A percentile compares a stretch with the other conserved stretches of the same genome.
phyloP scores from a whole-genome alignment of 2,329 filamentous ascomycete species.

The Cladophialophora chaetospira region DNA sequence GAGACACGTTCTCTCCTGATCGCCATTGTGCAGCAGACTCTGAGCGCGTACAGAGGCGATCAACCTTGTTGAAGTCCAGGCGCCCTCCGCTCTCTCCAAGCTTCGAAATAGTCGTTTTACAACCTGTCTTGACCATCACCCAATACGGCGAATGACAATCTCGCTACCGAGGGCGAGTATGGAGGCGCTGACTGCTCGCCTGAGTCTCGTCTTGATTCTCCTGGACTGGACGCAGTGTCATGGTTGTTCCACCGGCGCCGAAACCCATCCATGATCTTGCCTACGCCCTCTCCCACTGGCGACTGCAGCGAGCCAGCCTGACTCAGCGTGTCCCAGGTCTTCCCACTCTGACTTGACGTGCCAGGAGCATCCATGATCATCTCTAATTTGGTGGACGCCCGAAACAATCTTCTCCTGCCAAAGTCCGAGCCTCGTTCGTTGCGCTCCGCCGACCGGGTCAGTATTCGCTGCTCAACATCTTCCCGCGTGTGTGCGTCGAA shows the following conservation, averaged over 20 bases:
- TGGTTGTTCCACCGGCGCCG: no score
- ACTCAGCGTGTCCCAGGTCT: not conserved
- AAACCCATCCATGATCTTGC: not conserved
- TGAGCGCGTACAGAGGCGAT: not conserved
- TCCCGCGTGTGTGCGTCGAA: slow-evolving; percentile 12
- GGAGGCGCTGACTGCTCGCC: not conserved
- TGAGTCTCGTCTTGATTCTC: not conserved
- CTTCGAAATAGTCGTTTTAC: not conserved
- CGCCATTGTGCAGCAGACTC: not conserved
- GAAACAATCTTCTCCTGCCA: slow-evolving; percentile 4
- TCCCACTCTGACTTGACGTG: not conserved
- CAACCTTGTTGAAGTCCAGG: not conserved
- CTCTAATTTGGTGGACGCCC: slow-evolving; percentile 7
- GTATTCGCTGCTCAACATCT: slow-evolving; percentile 12
- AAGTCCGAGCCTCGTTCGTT: slow-evolving; percentile 8
- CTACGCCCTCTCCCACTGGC: not conserved
- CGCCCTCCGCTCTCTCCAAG: not conserved
- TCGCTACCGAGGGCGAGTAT: not conserved
- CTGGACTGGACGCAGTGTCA: no score
- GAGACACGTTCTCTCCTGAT: no score
- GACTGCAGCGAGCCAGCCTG: not conserved
- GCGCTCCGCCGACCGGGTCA: slow-evolving; percentile 6
- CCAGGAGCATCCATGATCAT: slow-evolving; percentile 3
- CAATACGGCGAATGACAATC: slow-evolving; percentile 14
- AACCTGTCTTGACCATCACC: not conserved